Conservation (phyloP, 108 stramenopile genomes). For the Fistulifera pelliculosa region DNA sequence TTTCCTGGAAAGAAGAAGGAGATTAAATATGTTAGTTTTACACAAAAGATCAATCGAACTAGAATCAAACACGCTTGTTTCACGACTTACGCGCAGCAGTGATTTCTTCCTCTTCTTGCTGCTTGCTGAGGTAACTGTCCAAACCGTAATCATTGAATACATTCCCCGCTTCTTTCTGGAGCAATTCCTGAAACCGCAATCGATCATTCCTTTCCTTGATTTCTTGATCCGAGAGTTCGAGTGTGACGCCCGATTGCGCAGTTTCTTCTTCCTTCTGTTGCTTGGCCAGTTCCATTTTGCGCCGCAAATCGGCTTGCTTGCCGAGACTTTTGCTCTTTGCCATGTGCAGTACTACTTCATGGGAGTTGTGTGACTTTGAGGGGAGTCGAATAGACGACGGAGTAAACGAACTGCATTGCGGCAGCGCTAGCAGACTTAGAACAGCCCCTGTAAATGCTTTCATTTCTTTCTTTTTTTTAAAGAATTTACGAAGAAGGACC, state of each 20-base stretch:
- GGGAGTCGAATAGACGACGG: not conserved
- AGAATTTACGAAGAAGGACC: too few species aligned
- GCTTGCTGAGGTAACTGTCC: conserved; percentile 47
- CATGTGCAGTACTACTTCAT: not conserved
- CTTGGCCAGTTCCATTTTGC: conserved; percentile 26
- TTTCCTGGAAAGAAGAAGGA: conserved; percentile 11
- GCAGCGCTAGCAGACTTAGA: too few species aligned
- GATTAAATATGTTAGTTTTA: not conserved
- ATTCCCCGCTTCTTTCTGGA: conserved; percentile 25
- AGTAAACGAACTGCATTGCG: not conserved
- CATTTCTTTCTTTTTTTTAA: too few species aligned
- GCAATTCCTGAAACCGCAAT: conserved; percentile 57
- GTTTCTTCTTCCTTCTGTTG: conserved; percentile 15
- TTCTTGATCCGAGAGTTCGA: conserved; percentile 40
- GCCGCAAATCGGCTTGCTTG: conserved; percentile 33
- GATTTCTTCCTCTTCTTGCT: conserved; percentile 75
- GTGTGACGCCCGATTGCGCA: not conserved
- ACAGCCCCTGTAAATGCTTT: too few species aligned
- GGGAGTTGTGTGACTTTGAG: not conserved
- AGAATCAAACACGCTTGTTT: not conserved
- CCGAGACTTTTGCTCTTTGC: conserved; percentile 5
- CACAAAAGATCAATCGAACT: not conserved
- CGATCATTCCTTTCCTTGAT: conserved; percentile 72
- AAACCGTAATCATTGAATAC: conserved; percentile 18
- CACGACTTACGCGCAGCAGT: conserved; percentile 47